Evolutionary conservation across 345 rosid species (phyloP), one percentile per base, ranked within the genome.

Genomic region (Salix suchowensis): DNA sequence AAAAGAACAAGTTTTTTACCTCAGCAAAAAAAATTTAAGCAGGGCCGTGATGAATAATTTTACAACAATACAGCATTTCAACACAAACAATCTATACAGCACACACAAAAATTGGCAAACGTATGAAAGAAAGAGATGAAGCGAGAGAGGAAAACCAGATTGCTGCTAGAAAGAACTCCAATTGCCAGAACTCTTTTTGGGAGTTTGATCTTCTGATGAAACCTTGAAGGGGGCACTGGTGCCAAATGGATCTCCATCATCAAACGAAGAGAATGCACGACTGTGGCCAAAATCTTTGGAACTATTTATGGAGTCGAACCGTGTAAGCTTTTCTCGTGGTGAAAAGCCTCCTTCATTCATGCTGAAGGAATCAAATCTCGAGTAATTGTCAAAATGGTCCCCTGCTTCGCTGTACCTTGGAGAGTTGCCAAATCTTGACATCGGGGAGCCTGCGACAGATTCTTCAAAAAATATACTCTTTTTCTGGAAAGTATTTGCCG

Each of bases 351-450:
- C 75, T 37, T 90, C 98, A 37, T 82, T 76, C 77, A 84, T 81
- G 82, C 85, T 91, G 87, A 95, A 95, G 74, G 98, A 95, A 82
- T 96, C 99, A n/a, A 93, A 88, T 83, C 96, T 89, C 19, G 98
- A 90, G 85, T 88, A 92, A 81, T 86, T 89, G 83, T 93, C 91
- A 10, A 84, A 88, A 74, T 88, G 86, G 76, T 88, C 89, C 58
- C 91, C 87, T 37, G 87, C 92, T 81, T 94, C 97, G 18, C 97
- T 91, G 84, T 80, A 88, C 73, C 97, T 88, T 16, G 98, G 87
- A 65, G 97, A 93, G 89, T 90, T 91, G 71, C 91, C 93, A 69
- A 88, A 88, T 82, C 89, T 92, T 65, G 98, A 92, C 44, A 83
- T 82, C 65, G 99, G 97, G 66, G 94, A 89, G 80, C 91, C 80